Conservation (phyloP, 345 rosid genomes). For the Tarenaya hassleriana region DNA sequence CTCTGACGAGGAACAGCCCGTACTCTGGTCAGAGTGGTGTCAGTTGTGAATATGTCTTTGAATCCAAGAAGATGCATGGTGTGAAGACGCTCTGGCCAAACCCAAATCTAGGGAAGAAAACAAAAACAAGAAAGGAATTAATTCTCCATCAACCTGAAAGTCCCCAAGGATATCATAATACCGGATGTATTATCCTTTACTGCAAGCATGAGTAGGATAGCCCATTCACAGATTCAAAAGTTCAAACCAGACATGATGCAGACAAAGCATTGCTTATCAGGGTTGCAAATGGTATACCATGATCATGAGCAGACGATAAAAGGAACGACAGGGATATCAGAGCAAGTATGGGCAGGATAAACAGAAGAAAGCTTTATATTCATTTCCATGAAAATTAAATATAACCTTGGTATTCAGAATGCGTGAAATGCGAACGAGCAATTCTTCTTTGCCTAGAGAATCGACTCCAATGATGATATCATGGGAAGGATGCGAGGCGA, state of each 20-base stretch:
- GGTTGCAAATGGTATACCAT: too few relatives aligned
- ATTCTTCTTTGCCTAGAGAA: slow-evolving; percentile 68
- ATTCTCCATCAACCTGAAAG: background rate
- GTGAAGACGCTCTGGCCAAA: slow-evolving; percentile 85
- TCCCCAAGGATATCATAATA: too few relatives aligned
- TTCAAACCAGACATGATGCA: too few relatives aligned
- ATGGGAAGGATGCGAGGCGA: slow-evolving; percentile 57
- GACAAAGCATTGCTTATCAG: too few relatives aligned
- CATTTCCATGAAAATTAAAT: background rate
- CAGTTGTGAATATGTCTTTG: slow-evolving; percentile 59
- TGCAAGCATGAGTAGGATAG: too few relatives aligned
- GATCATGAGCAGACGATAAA: background rate
- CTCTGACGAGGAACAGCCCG: slow-evolving; percentile 83
- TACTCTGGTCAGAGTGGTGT: slow-evolving; percentile 62
- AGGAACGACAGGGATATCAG: too few relatives aligned
- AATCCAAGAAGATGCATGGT: slow-evolving; percentile 74
- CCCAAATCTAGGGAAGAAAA: slow-evolving; percentile 59
- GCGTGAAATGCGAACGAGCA: slow-evolving; percentile 46
- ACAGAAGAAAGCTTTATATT: too few relatives aligned
- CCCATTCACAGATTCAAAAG: too few relatives aligned
- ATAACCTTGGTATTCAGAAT: slow-evolving; percentile 53
- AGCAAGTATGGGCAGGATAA: too few relatives aligned
- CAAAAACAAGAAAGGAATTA: slow-evolving; percentile 18
- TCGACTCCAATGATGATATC: slow-evolving; percentile 67
- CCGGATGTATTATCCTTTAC: too few relatives aligned